Percentiles rank a stretch among this genome's conserved stretches.
Evolutionary conservation across 345 rosid species (phyloP).

Genomic region (Brassica juncea): DNA sequence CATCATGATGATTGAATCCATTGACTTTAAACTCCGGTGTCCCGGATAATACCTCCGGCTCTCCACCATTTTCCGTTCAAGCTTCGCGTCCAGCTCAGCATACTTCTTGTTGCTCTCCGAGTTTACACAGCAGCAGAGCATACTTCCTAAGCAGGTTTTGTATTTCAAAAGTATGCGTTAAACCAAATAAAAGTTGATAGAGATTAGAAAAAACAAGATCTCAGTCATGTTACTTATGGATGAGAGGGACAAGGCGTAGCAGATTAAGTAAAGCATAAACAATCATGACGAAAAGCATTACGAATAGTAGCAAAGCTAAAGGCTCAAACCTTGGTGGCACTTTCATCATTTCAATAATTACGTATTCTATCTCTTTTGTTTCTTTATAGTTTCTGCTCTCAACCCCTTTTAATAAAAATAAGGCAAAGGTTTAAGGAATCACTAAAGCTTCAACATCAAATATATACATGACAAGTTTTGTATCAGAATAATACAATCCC

Average conservation of each 20-base stretch:
- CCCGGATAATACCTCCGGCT: slow-evolving; percentile 51
- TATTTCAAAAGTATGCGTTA: slow-evolving; percentile 15
- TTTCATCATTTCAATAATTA: slow-evolving; percentile 26
- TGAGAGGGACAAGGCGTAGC: slow-evolving; percentile 8
- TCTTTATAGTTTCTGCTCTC: slow-evolving; percentile 2
- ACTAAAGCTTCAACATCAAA: slow-evolving; percentile 23
- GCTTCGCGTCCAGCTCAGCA: slow-evolving; percentile 64
- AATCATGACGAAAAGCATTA: slow-evolving; percentile 34
- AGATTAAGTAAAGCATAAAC: slow-evolving; percentile 33
- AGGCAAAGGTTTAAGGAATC: slow-evolving; percentile 1
- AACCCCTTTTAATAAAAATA: slow-evolving; percentile 1
- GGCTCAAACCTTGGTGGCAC: slow-evolving; percentile 30
- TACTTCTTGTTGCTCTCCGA: slow-evolving; percentile 53
- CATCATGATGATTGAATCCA: slow-evolving; percentile 70
- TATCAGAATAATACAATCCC: slow-evolving; percentile 28
- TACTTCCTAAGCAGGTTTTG: slow-evolving; percentile 39
- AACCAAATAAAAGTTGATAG: background rate
- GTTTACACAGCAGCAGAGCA: slow-evolving; percentile 50
- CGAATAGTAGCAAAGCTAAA: slow-evolving; percentile 27
- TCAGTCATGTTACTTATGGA: slow-evolving; percentile 10
- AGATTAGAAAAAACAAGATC: background rate
- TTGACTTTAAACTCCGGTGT: slow-evolving; percentile 51
- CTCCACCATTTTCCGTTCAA: slow-evolving; percentile 69
- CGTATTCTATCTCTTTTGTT: background rate
- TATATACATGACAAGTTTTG: slow-evolving; percentile 39